Base-by-base conservation (phyloP, 331 rosid species). In the Acacia pycnantha region DNA sequence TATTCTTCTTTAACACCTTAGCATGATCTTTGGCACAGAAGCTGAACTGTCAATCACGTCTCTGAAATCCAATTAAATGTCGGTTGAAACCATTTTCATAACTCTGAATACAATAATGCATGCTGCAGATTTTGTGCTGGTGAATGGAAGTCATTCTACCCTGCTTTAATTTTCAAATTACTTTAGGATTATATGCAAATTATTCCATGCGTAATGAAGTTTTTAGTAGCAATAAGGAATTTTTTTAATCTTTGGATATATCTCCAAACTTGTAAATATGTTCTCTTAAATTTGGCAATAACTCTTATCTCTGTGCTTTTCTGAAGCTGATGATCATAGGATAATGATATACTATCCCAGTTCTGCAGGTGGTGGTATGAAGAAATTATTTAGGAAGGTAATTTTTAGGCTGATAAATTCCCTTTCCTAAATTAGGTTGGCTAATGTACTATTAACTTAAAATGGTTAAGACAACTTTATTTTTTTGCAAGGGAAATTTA, bases 311-410 rank as follows among this genome's bases (percentile, higher is more conserved):
- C 58, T 86, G 46, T 82, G 37, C 79, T 89, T 88, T 41, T 85
- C 12, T 91, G 94, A 92, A 96, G 99, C 97, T 84, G 92, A 96
- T 84, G 91, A 96, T 85, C 99, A 96, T 87, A 85, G 97, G 76
- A 91, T 96, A 88, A 96, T 94, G 99, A 96, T 96, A 91, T 94
- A 96, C 83, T 96, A 96, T 88, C 99, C 99, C 29, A 96, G 99
- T 85, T 92, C 98, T 59, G 99, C 98, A 24, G 99, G 98, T 81
- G 97, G 97, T 76, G 99, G 99, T 56, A 96, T 96, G 99, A 96
- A 96, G 92, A 97, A 94, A 84, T 85, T 96, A 77, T 96, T 96
- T 85, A 88, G 99, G 92, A 96, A 96, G 99, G 99, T 96, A 86
- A 86, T 90, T 29, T 85, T 81, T 85, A 43, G 58, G 84, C 70